Evolutionary conservation across 2,329 filamentous ascomycete species (phyloP), one percentile per base, ranked within the genome.

Genomic region (Aspergillus puulaauensis): DNA sequence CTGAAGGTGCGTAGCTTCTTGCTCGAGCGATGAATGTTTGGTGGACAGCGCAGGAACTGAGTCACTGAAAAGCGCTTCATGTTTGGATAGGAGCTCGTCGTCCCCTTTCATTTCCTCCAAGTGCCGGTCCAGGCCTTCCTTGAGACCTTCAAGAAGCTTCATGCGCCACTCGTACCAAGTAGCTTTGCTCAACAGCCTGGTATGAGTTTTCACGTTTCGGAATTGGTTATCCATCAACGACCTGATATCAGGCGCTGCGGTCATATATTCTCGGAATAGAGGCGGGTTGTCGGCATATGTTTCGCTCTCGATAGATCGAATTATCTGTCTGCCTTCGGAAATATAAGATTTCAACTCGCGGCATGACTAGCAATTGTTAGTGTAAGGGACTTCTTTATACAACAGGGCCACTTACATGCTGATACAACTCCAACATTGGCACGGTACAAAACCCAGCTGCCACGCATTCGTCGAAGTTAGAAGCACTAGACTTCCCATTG

Each of bases 151-250:
- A 31, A 90, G 87, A 23, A 98, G 83, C 68, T 95, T 93, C 82
- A 90, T 93, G 41, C 95, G 88, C 95, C 95, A 99, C 69, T 93
- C 90, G 72, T 99, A 99, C 95, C 95, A 99, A 80, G 95, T 93
- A 57, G 91, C 91, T 72, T 97, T 97, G 77, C 93, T 97, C 52
- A 93, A 80, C 14, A 97, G 82, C 24, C 95, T 86, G 15, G 93
- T 91, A 72, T 96, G 90, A 0, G 91, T 93, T 79, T 97, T 98
- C 74, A 96, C 90, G 69, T 98, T 97, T 74, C 96, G 95, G 80
- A 99, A 95, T 71, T 98, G 93, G 64, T 90, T 95, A 77, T 99
- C 93, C 88, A 99, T 96, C 52, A 96, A 82, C 3, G 86, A 77
- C 68, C 90, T 92, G 70, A 96, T 87, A 61, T 96, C 91, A 0